phyloP scores from a whole-genome alignment of 129 eudicot species.

The Flaveria trinervia region DNA sequence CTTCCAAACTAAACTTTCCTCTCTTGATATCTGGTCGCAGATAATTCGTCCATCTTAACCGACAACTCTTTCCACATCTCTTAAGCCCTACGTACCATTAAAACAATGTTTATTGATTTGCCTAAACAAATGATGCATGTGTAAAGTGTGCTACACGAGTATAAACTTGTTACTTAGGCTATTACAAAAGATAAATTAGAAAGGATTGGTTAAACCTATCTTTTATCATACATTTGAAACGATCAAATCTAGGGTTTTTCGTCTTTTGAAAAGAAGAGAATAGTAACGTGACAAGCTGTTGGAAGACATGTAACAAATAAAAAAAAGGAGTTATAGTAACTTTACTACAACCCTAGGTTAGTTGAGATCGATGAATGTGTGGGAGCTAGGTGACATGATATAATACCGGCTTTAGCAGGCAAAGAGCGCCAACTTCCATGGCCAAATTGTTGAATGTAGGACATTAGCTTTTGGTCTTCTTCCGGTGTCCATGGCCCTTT shows the following conservation, averaged over 20 bases:
- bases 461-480: slow-evolving; percentile 62
- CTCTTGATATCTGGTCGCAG: slow-evolving; percentile 75
- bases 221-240: no score
- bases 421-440: slow-evolving; percentile 82
- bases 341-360: neutral
- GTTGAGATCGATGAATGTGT: neutral
- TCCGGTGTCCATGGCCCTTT: slow-evolving; percentile 85
- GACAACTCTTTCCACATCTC: slow-evolving; percentile 73
- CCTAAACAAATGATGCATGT: neutral
- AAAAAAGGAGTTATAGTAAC: no score
- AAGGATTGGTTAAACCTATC: no score
- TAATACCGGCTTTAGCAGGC: slow-evolving; percentile 69
- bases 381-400: slow-evolving; percentile 1
- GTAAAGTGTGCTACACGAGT: neutral
- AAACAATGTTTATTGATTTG: neutral
- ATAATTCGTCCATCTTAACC: slow-evolving; percentile 74
- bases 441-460: slow-evolving; percentile 59
- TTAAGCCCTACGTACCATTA: slow-evolving; percentile 50
- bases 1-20: slow-evolving; percentile 75
- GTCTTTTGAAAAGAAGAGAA: no score
- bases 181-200: no score
- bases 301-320: no score
- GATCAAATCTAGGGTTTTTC: no score
- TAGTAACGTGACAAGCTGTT: no score
- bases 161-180: neutral